Conservation (phyloP, 305 asterid species). For the Fraxinus sp. region DNA sequence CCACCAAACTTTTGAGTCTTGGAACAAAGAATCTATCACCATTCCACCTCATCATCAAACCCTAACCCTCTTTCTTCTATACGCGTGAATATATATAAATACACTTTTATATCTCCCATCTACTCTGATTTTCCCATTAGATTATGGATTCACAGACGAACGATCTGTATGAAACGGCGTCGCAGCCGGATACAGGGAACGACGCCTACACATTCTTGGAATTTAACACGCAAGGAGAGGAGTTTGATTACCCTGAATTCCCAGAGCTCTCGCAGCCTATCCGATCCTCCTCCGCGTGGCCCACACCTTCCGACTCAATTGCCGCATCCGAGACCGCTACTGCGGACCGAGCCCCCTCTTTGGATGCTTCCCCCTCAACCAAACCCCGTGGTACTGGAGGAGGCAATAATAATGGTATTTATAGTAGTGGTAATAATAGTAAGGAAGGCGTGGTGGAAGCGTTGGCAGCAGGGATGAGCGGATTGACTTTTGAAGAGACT, state of each 20-base stretch:
- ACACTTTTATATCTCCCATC: neutral
- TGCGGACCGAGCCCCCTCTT: conserved; percentile 21
- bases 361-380: conserved; percentile 45
- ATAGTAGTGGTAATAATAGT: conserved; percentile 32
- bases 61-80: conserved; percentile 10
- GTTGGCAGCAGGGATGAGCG: conserved; percentile 93
- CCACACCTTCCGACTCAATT: conserved; percentile 70
- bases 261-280: conserved; percentile 93
- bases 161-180: conserved; percentile 89
- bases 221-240: conserved; percentile 82
- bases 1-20: neutral
- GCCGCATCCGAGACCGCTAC: conserved; percentile 46
- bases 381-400: conserved; percentile 46
- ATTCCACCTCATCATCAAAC: neutral
- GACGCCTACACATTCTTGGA: conserved; percentile 89
- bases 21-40: neutral
- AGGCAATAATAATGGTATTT: conserved; percentile 25
- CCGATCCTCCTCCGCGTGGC: conserved; percentile 71
- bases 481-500: conserved; percentile 87
- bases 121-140: neutral
- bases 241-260: conserved; percentile 85
- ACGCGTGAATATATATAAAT: neutral
- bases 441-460: conserved; percentile 86
- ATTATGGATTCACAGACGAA: conserved; percentile 77
- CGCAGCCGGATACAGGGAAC: conserved; percentile 95